Percentiles rank a stretch among this genome's conserved stretches.
Conservation (phyloP, 176 grass and related monocot genomes). For the Poa annua region DNA sequence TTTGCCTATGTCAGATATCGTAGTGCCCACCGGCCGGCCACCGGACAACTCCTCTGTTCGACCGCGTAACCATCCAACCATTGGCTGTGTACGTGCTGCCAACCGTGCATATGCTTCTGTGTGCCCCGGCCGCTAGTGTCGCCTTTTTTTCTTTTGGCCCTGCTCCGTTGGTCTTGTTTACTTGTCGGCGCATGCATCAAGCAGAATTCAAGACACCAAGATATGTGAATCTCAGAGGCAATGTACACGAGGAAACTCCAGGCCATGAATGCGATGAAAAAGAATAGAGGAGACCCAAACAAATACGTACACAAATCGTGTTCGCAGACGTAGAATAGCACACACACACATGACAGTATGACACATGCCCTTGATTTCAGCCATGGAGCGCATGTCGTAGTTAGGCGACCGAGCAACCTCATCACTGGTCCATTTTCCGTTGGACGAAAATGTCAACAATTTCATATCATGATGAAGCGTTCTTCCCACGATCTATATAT, state of each 20-base stretch:
- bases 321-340: neutral
- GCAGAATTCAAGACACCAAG: no score
- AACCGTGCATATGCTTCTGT: neutral
- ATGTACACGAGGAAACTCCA: neutral
- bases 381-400: slow-evolving; percentile 1
- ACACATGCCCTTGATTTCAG: slow-evolving; percentile 21
- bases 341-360: slow-evolving; percentile 27
- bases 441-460: slow-evolving; percentile 36
- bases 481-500: no score
- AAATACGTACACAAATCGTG: slow-evolving; percentile 22
- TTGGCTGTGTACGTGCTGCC: no score
- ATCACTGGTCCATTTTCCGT: slow-evolving; percentile 8
- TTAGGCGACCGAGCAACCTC: neutral
- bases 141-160: neutral
- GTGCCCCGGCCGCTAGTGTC: neutral
- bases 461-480: neutral
- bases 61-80: no score
- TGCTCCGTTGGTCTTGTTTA: slow-evolving; percentile 13
- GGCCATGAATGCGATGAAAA: slow-evolving; percentile 1
- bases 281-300: neutral
- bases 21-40: no score
- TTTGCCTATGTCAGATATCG: no score
- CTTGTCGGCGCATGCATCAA: slow-evolving; percentile 36
- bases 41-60: no score
- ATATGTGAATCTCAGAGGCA: slow-evolving; percentile 24